Conservation (phyloP, 1,284 basidiomycete species). For the Microbotryum silenes-acaulis region DNA sequence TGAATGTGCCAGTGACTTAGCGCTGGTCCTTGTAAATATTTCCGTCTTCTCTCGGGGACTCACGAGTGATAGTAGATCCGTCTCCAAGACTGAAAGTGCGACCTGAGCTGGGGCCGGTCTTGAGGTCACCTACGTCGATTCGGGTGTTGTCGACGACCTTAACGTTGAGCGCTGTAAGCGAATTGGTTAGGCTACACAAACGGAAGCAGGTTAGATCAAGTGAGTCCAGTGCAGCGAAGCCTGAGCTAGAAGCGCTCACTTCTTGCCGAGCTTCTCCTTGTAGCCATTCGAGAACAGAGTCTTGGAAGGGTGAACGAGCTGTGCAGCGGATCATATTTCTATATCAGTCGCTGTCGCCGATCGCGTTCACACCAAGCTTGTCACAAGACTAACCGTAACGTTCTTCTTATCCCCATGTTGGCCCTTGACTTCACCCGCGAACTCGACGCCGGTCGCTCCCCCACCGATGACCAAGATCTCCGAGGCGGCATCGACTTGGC, state of each 20-base stretch:
- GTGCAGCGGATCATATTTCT: no score
- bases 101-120: constrained; percentile 36
- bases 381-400: constrained; percentile 33
- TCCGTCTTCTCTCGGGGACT: background rate
- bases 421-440: constrained; percentile 39
- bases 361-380: no score
- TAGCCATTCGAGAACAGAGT: constrained; percentile 20
- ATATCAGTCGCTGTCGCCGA: no score
- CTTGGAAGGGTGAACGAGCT: constrained; percentile 33
- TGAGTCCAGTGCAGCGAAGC: no score
- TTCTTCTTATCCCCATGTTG: constrained; percentile 25
- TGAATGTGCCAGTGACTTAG: background rate
- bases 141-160: constrained; percentile 39
- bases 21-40: background rate
- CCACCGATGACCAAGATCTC: constrained; percentile 43
- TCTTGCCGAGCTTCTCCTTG: constrained; percentile 21
- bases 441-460: constrained; percentile 46
- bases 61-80: constrained; percentile 38
- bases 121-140: constrained; percentile 31
- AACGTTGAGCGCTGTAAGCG: constrained; percentile 40
- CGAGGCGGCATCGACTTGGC: constrained; percentile 35
- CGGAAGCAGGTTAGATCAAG: no score
- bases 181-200: constrained; percentile 20
- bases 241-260: no score
- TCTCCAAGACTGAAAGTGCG: constrained; percentile 7